phyloP scores from a whole-genome alignment of 768 basidiomycete genomes.

The Lanmaoa pseudosensibilis region DNA sequence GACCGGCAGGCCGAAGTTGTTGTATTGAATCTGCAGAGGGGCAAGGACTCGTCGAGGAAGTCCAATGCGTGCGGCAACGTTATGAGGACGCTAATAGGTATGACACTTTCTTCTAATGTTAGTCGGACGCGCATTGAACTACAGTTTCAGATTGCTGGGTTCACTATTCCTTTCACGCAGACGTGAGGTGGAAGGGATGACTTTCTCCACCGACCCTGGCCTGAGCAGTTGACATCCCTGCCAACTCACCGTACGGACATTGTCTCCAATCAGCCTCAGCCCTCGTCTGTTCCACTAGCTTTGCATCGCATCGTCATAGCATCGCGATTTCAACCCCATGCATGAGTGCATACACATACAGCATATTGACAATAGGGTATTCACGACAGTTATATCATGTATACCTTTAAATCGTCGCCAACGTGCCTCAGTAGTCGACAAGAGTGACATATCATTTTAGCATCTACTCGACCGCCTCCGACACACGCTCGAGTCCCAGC shows the following conservation, averaged over 20 bases:
- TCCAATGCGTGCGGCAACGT: conserved; percentile 48
- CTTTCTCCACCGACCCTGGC: neutral
- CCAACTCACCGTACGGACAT: neutral
- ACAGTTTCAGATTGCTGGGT: conserved; percentile 52
- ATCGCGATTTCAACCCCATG: neutral
- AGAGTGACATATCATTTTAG: neutral
- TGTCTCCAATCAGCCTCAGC: neutral
- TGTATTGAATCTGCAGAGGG: conserved; percentile 3
- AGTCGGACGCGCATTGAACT: conserved; percentile 3
- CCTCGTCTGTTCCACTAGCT: neutral
- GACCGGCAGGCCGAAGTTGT: neutral
- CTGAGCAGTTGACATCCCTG: conserved; percentile 1
- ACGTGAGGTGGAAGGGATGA: conserved; percentile 27
- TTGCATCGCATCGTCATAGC: neutral
- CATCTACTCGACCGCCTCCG: conserved; percentile 20
- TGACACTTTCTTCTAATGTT: conserved; percentile 1
- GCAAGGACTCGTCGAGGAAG: conserved; percentile 38
- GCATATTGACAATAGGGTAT: conserved; percentile 2
- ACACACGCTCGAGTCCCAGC: conserved; percentile 32
- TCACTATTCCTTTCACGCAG: conserved; percentile 65
- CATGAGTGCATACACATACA: conserved; percentile 3
- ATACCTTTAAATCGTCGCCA: conserved; percentile 3
- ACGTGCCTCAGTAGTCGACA: neutral
- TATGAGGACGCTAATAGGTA: conserved; percentile 71
- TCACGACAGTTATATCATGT: neutral